Evolutionary conservation across 202 grass and related monocot species (phyloP).

Genomic region (Schoenoplectus triqueter): DNA sequence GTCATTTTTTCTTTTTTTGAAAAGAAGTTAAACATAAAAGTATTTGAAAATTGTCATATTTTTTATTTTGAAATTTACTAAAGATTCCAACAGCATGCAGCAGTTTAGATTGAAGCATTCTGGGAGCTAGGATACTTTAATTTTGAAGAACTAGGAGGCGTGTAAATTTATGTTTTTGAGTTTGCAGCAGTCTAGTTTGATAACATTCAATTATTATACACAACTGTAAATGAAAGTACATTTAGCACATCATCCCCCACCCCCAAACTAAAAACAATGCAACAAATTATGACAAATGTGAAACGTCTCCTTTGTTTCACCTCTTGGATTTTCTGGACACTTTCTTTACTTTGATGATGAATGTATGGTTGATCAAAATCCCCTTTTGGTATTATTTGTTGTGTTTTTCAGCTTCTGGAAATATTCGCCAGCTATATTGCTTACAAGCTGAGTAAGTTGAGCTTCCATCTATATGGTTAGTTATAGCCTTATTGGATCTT

Average conservation of each 20-base stretch:
- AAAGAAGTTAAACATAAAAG: background rate
- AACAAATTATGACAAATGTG: background rate
- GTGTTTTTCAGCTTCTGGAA: conserved; percentile 72
- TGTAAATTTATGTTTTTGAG: conserved; percentile 19
- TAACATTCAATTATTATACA: background rate
- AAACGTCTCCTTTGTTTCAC: no score
- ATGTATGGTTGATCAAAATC: conserved; percentile 25
- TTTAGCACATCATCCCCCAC: background rate
- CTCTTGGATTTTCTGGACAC: background rate
- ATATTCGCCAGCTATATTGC: conserved; percentile 97
- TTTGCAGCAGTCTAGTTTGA: background rate
- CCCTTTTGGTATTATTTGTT: conserved; percentile 8
- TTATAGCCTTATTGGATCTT: background rate
- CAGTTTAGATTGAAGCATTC: background rate
- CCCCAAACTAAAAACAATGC: background rate
- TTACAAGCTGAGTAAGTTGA: conserved; percentile 69
- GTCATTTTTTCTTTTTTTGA: no score
- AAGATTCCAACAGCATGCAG: background rate
- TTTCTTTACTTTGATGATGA: conserved; percentile 18
- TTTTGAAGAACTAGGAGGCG: background rate
- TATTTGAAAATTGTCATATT: background rate
- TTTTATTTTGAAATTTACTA: background rate
- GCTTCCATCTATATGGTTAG: conserved; percentile 29
- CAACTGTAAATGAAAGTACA: background rate
- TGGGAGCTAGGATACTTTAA: background rate